Evolutionary conservation across 1,139 yeast species (phyloP).

Genomic region (Saccharomyces hybrid): DNA sequence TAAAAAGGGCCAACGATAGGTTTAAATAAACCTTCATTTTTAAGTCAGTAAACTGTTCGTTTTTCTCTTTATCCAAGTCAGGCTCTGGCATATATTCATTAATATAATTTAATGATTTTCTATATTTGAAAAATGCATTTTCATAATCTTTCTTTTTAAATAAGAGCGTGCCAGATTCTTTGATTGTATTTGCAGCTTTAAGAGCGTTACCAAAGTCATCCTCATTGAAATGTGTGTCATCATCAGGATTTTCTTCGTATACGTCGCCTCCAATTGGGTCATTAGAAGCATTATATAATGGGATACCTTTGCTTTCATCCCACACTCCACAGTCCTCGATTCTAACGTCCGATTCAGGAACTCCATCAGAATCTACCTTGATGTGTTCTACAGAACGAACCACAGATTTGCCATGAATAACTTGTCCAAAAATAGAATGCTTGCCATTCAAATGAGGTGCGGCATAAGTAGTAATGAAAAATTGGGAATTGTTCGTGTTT

Average conservation of each 20-base stretch:
- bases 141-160: conserved; percentile 45
- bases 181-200: conserved; percentile 46
- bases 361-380: conserved; percentile 41
- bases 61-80: conserved; percentile 53
- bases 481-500: conserved; percentile 63
- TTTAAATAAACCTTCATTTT: conserved; percentile 59
- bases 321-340: conserved; percentile 63
- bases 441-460: conserved; percentile 68
- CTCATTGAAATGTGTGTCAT: conserved; percentile 50
- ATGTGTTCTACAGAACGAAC: conserved; percentile 56
- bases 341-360: conserved; percentile 38
- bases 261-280: conserved; percentile 57
- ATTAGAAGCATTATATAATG: conserved; percentile 56
- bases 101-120: conserved; percentile 56
- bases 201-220: conserved; percentile 49
- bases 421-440: conserved; percentile 70
- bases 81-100: conserved; percentile 66
- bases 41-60: conserved; percentile 42
- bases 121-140: conserved; percentile 53
- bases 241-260: conserved; percentile 71
- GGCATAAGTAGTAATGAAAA: conserved; percentile 66
- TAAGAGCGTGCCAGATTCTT: conserved; percentile 56
- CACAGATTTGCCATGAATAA: conserved; percentile 60
- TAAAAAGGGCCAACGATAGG: conserved; percentile 45
- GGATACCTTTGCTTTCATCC: conserved; percentile 45